phyloP scores from a whole-genome alignment of 2,329 filamentous ascomycete species.

The Ophiostoma angusticollis region DNA sequence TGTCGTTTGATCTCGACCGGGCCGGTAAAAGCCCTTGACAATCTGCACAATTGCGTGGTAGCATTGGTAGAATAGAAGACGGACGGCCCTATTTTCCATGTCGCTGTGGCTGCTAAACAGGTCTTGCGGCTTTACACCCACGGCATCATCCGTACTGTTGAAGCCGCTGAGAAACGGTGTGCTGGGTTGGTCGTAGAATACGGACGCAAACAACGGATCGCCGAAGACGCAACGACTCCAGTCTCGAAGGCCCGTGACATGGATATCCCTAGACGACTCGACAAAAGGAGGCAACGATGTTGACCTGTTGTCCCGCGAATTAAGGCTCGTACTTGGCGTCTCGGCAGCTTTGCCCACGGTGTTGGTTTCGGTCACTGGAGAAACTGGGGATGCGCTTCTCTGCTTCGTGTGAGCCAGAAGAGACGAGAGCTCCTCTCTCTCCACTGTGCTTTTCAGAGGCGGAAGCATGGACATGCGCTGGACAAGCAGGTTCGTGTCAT shows the following conservation, averaged over 20 bases:
- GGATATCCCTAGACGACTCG: constrained; percentile 14
- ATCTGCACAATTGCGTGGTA: constrained; percentile 42
- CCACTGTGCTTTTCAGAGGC: constrained; percentile 1
- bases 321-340: neutral
- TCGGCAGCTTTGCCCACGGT: too few relatives aligned
- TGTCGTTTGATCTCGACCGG: constrained; percentile 32
- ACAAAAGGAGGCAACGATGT: neutral
- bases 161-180: constrained; percentile 37
- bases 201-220: constrained; percentile 41
- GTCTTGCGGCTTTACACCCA: neutral
- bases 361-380: neutral
- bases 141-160: constrained; percentile 14
- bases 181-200: constrained; percentile 33
- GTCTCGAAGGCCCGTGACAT: constrained; percentile 39
- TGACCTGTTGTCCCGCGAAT: neutral
- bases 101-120: constrained; percentile 8
- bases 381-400: neutral
- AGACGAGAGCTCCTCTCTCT: neutral
- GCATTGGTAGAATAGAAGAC: constrained; percentile 43
- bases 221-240: constrained; percentile 49
- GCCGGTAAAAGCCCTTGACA: constrained; percentile 43
- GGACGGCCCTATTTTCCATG: constrained; percentile 23
- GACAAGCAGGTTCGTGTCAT: constrained; percentile 38
- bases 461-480: neutral
- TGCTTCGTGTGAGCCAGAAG: constrained; percentile 5